Conservation (phyloP, 345 rosid genomes). For the Citrus reticulata region DNA sequence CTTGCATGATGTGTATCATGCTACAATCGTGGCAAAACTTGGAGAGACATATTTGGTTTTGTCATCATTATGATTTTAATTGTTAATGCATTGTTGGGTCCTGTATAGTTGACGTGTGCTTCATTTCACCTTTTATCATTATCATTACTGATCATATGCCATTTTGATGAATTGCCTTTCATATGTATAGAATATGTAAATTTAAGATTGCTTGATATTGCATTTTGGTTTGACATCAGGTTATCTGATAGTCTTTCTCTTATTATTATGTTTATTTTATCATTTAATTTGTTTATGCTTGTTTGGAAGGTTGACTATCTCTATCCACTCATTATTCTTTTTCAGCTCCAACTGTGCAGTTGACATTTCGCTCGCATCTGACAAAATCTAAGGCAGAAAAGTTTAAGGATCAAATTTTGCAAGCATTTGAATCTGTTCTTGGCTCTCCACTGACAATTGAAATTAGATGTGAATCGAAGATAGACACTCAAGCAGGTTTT, state of each 20-base stretch:
- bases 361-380: constrained; percentile 63
- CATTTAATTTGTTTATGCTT: neutral
- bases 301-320: neutral
- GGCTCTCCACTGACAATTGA: constrained; percentile 77
- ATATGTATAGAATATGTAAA: neutral
- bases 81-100: neutral
- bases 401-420: constrained; percentile 53
- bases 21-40: neutral
- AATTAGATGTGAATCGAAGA: constrained; percentile 62
- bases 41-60: neutral
- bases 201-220: neutral
- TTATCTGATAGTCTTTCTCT: neutral
- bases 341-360: constrained; percentile 88
- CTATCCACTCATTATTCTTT: constrained; percentile 9
- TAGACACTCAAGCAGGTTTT: constrained; percentile 31
- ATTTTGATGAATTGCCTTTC: neutral
- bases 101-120: neutral
- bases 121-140: neutral
- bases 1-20: neutral
- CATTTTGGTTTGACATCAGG: neutral
- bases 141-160: neutral
- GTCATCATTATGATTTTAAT: neutral
- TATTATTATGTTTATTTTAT: neutral
- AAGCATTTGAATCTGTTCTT: constrained; percentile 83
- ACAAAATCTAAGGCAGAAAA: constrained; percentile 68